These are phyloP conservation scores for Lindgomyces ingoldianus DNA, from an alignment of 495 filamentous ascomycete species.

Conservation along the genomic window DNA sequence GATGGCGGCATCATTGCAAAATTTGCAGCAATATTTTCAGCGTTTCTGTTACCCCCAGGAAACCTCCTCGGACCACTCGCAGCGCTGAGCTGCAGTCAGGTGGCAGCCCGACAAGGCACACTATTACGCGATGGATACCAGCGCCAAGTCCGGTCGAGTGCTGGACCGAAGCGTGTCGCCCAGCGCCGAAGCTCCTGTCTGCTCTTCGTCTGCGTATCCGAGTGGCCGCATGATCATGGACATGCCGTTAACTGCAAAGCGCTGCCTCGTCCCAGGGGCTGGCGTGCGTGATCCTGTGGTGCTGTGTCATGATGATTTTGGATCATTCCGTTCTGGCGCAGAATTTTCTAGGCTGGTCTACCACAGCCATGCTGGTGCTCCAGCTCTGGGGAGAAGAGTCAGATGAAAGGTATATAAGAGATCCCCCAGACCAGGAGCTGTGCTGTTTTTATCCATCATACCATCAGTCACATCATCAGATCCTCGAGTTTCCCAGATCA, in stretches of 20 bases:
- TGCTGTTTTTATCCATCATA: not conserved
- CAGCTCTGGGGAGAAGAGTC: no score
- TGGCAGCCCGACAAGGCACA: conserved; percentile 9
- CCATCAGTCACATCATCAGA: conserved; percentile 4
- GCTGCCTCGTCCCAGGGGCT: not conserved
- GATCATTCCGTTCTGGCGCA: conserved; percentile 8
- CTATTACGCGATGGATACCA: conserved; percentile 32
- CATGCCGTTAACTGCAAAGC: conserved; percentile 42
- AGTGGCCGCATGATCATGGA: conserved; percentile 27
- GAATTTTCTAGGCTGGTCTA: conserved; percentile 28
- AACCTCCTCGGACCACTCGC: conserved; percentile 36
- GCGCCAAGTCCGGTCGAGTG: conserved; percentile 11
- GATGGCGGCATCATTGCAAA: conserved; percentile 25
- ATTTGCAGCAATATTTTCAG: conserved; percentile 27
- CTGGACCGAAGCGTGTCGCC: conserved; percentile 5
- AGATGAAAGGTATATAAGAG: conserved; percentile 25
- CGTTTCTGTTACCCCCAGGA: conserved; percentile 40
- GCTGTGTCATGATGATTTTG: conserved; percentile 25
- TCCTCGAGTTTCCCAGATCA: conserved; percentile 13
- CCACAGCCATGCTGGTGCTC: no score
- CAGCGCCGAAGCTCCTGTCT: conserved; percentile 1
- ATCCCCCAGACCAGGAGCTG: not conserved
- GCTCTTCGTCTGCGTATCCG: conserved; percentile 6
- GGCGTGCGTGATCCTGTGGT: conserved; percentile 14
- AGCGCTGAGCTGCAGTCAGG: conserved; percentile 16